phyloP scores from a whole-genome alignment of 306 rosid species.

The Astragalus glycyphyllos region DNA sequence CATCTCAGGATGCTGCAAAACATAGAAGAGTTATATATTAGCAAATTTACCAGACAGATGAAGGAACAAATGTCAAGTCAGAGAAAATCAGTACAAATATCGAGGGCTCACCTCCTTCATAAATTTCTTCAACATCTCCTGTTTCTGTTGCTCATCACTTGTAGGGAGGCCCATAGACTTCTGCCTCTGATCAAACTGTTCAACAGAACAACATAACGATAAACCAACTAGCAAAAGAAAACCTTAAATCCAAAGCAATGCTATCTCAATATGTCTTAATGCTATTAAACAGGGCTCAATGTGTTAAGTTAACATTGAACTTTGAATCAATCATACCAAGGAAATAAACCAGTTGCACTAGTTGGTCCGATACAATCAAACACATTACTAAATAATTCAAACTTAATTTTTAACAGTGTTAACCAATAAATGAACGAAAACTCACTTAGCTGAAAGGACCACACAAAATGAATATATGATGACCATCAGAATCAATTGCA shows the following conservation, averaged over 20 bases:
- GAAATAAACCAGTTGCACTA: neutral
- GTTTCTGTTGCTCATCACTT: constrained; percentile 84
- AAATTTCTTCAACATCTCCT: constrained; percentile 82
- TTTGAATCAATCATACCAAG: neutral
- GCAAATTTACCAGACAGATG: neutral
- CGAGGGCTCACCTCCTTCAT: constrained; percentile 69
- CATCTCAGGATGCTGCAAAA: constrained; percentile 95
- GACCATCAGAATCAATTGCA: constrained; percentile 1
- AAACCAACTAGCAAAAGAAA: constrained; percentile 16
- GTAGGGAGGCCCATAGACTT: constrained; percentile 89
- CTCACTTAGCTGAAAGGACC: neutral
- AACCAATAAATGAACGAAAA: neutral
- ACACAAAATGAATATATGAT: neutral
- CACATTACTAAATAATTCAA: neutral
- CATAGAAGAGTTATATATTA: neutral
- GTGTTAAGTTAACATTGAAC: neutral
- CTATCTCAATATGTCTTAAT: neutral
- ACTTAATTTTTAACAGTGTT: neutral
- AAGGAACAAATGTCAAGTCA: neutral
- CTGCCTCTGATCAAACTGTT: constrained; percentile 94
- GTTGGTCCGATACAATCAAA: neutral
- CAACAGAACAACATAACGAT: neutral
- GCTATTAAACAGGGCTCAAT: neutral
- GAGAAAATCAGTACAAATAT: neutral
- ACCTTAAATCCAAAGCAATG: neutral